phyloP scores from a whole-genome alignment of 2,329 filamentous ascomycete species.

The Beauveria brongniartii region DNA sequence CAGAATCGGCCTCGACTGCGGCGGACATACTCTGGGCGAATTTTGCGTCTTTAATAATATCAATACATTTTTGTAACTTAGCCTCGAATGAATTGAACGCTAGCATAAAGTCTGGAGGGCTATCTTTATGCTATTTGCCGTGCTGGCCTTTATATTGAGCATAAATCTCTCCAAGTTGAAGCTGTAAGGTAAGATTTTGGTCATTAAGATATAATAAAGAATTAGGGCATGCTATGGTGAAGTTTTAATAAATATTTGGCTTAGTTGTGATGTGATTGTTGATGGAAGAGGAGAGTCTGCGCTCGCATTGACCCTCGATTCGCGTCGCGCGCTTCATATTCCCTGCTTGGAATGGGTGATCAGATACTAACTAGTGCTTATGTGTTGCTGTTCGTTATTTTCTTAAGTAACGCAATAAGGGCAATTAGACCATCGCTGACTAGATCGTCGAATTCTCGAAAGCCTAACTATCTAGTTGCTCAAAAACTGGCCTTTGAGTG shows the following conservation, averaged over 20 bases:
- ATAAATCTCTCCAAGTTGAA: constrained; percentile 10
- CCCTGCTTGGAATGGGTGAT: not conserved
- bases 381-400: not conserved
- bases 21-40: constrained; percentile 11
- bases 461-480: no score
- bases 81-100: constrained; percentile 10
- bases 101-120: constrained; percentile 7
- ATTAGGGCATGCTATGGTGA: not conserved
- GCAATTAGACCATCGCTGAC: no score
- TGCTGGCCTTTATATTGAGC: not conserved
- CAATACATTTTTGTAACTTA: not conserved
- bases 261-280: not conserved
- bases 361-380: not conserved
- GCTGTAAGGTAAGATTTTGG: constrained; percentile 4
- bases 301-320: not conserved
- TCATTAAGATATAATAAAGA: constrained; percentile 1
- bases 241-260: not conserved
- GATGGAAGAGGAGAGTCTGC: not conserved
- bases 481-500: no score
- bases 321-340: not conserved
- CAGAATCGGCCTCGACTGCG: constrained; percentile 11
- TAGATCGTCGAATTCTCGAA: no score
- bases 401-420: no score
- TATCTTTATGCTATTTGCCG: constrained; percentile 9
- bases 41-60: constrained; percentile 6